These are phyloP conservation scores for Hylodesmum podocarpum DNA, from an alignment of 306 rosid genomes.

Conservation along the genomic window DNA sequence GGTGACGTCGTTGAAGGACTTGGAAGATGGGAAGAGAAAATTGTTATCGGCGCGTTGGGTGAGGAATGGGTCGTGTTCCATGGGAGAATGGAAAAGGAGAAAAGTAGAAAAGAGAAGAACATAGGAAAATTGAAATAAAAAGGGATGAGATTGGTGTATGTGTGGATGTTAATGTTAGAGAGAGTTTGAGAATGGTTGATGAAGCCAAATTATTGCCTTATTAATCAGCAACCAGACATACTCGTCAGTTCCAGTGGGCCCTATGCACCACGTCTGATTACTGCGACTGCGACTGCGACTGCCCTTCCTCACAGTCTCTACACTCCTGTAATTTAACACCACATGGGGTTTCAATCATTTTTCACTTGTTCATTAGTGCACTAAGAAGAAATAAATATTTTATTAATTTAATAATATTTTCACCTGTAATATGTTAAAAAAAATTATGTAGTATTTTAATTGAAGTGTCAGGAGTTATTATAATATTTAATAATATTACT, in stretches of 20 bases:
- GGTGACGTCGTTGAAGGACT: constrained; percentile 40
- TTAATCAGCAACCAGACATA: not conserved
- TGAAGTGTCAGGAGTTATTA: too few relatives aligned
- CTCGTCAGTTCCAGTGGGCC: not conserved
- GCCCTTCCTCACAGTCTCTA: too few relatives aligned
- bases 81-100: not conserved
- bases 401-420: too few relatives aligned
- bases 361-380: too few relatives aligned
- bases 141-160: not conserved
- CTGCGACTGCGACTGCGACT: not conserved
- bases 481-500: too few relatives aligned
- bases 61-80: constrained; percentile 60
- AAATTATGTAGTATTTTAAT: too few relatives aligned
- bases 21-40: constrained; percentile 30
- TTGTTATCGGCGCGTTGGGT: constrained; percentile 35
- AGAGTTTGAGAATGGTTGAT: not conserved
- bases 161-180: not conserved
- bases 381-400: too few relatives aligned
- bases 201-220: not conserved
- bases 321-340: too few relatives aligned
- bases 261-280: constrained; percentile 21
- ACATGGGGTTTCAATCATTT: too few relatives aligned
- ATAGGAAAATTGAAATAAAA: too few relatives aligned
- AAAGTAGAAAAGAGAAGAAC: too few relatives aligned
- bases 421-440: too few relatives aligned